phyloP scores from a whole-genome alignment of 2,329 filamentous ascomycete species.

The Fusarium sp. region DNA sequence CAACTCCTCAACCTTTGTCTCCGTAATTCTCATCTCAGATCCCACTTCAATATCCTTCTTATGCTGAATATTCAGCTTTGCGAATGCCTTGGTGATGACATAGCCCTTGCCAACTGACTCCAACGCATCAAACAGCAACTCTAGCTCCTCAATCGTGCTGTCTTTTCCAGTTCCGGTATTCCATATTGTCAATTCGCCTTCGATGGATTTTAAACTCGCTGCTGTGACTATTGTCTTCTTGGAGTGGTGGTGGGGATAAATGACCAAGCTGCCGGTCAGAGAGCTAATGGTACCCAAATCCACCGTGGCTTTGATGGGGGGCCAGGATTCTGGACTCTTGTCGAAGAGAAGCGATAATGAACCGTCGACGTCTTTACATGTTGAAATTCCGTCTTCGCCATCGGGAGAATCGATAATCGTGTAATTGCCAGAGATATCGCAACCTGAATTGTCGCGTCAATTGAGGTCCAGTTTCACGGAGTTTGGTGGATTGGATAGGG shows the following conservation, averaged over 20 bases:
- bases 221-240: slow-evolving; percentile 42
- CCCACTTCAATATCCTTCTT: slow-evolving; percentile 31
- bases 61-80: slow-evolving; percentile 38
- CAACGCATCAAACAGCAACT: slow-evolving; percentile 36
- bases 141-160: slow-evolving; percentile 29
- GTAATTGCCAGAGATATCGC: slow-evolving; percentile 44
- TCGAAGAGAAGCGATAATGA: slow-evolving; percentile 45
- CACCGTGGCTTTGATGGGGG: slow-evolving; percentile 38
- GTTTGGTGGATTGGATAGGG: not conserved
- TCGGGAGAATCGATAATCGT: slow-evolving; percentile 43
- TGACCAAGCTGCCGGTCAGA: slow-evolving; percentile 41
- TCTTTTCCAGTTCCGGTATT: slow-evolving; percentile 36
- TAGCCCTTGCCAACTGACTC: slow-evolving; percentile 40
- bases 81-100: slow-evolving; percentile 40
- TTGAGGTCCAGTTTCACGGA: not conserved
- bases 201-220: slow-evolving; percentile 36
- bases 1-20: slow-evolving; percentile 34
- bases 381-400: slow-evolving; percentile 34
- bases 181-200: slow-evolving; percentile 41
- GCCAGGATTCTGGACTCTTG: slow-evolving; percentile 40
- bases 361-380: slow-evolving; percentile 43
- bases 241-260: slow-evolving; percentile 41
- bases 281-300: slow-evolving; percentile 41
- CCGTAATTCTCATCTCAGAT: slow-evolving; percentile 42
- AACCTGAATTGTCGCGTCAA: slow-evolving; percentile 32